These are phyloP conservation scores for Sclerotinia nivalis DNA, from an alignment of 2,329 filamentous ascomycete species.

Conservation along the genomic window DNA sequence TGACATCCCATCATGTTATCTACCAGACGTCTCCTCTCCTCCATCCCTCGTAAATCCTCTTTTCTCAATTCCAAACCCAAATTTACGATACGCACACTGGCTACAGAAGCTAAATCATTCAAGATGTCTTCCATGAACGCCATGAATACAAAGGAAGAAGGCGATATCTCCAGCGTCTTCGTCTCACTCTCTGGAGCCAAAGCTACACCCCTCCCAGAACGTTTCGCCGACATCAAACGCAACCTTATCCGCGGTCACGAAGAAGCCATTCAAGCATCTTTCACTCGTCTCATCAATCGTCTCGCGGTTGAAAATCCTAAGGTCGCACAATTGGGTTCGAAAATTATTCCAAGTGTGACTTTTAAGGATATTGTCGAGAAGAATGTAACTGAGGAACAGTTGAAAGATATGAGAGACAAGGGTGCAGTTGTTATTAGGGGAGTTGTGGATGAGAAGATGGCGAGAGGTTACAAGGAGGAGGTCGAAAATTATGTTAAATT, in stretches of 20 bases:
- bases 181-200: constrained; percentile 54
- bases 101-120: constrained; percentile 3
- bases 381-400: not conserved
- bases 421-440: constrained; percentile 58
- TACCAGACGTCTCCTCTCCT: not conserved
- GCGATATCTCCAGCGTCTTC: constrained; percentile 63
- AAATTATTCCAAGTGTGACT: constrained; percentile 48
- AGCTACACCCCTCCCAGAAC: constrained; percentile 51
- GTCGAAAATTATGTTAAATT: constrained; percentile 63
- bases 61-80: not conserved
- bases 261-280: constrained; percentile 48
- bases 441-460: constrained; percentile 63
- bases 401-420: constrained; percentile 24
- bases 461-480: constrained; percentile 63
- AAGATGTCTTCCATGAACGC: constrained; percentile 17
- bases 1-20: not conserved
- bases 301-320: constrained; percentile 50
- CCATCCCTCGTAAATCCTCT: not conserved
- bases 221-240: constrained; percentile 57
- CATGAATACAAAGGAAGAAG: constrained; percentile 43
- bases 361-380: constrained; percentile 11
- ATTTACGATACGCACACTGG: not conserved
- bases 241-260: constrained; percentile 53
- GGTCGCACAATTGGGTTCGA: constrained; percentile 48
- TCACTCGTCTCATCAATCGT: constrained; percentile 49